These are phyloP conservation scores for Boletus edulis DNA, from an alignment of 768 basidiomycete genomes.

Conservation along the genomic window DNA sequence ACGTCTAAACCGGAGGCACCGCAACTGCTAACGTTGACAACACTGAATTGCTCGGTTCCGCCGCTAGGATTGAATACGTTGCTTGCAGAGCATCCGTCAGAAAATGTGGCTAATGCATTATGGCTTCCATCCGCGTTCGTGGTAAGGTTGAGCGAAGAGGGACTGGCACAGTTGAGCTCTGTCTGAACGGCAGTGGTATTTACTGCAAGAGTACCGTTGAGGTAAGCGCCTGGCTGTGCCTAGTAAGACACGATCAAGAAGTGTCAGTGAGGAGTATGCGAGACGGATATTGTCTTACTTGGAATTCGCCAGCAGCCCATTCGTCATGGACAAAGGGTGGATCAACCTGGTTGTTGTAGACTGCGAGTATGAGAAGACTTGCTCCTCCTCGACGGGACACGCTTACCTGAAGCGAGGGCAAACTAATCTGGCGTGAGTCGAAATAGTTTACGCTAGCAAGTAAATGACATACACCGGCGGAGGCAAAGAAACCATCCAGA, in stretches of 20 bases:
- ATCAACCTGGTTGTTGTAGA: conserved; percentile 43
- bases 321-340: conserved; percentile 53
- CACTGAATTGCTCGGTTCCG: conserved; percentile 50
- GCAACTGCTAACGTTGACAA: conserved; percentile 37
- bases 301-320: conserved; percentile 58
- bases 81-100: conserved; percentile 43
- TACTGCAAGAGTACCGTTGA: conserved; percentile 53
- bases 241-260: conserved; percentile 19
- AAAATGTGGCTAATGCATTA: conserved; percentile 43
- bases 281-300: conserved; percentile 31
- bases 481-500: conserved; percentile 55
- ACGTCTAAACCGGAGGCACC: conserved; percentile 30
- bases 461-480: conserved; percentile 47
- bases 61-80: conserved; percentile 37
- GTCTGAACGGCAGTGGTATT: conserved; percentile 51
- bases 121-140: conserved; percentile 26
- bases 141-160: conserved; percentile 30
- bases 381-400: not conserved
- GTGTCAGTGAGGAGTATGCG: not conserved
- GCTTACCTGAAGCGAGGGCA: conserved; percentile 27
- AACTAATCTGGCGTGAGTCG: conserved; percentile 31
- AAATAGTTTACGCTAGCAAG: not conserved
- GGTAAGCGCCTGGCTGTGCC: conserved; percentile 40
- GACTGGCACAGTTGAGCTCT: conserved; percentile 44
- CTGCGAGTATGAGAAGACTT: conserved; percentile 9